Evolutionary conservation across 2,329 filamentous ascomycete genomes (phyloP).

Genomic region (Pezizomycotina sp.): DNA sequence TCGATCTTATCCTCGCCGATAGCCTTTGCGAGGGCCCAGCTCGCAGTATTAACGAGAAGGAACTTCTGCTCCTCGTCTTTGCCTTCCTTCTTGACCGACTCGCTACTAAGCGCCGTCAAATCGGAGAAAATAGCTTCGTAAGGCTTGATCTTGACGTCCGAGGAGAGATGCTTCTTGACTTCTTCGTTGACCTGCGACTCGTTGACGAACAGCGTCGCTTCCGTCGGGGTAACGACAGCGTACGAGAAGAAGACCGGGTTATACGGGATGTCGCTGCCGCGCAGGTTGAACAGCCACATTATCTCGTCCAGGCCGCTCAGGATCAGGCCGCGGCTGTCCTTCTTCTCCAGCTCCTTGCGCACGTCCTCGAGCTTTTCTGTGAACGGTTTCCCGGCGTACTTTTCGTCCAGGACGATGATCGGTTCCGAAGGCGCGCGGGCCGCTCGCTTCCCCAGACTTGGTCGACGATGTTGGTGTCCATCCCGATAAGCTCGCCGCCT

Average conservation of each 20-base stretch:
- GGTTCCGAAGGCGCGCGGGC: conserved; percentile 60
- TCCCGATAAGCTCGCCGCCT: conserved; percentile 55
- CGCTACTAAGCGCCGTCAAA: conserved; percentile 42
- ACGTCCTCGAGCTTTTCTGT: conserved; percentile 69
- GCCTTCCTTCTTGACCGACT: conserved; percentile 26
- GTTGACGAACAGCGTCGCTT: conserved; percentile 71
- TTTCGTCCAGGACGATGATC: conserved; percentile 51
- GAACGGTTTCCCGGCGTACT: conserved; percentile 69
- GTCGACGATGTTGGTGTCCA: conserved; percentile 78
- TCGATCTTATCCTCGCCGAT: conserved; percentile 73
- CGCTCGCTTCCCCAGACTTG: conserved; percentile 64
- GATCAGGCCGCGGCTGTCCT: conserved; percentile 70
- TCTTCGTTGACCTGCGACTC: conserved; percentile 56
- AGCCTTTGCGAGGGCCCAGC: conserved; percentile 78
- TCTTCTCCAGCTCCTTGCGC: conserved; percentile 81
- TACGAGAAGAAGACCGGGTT: conserved; percentile 99
- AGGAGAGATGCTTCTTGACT: conserved; percentile 51
- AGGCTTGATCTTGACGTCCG: conserved; percentile 57
- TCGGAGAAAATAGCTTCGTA: conserved; percentile 72
- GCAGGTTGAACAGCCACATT: conserved; percentile 95
- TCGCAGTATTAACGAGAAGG: conserved; percentile 75
- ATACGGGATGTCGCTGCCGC: conserved; percentile 60
- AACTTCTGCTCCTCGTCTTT: conserved; percentile 38
- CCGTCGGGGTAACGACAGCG: conserved; percentile 62
- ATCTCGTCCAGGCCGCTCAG: conserved; percentile 93